phyloP scores from a whole-genome alignment of 768 basidiomycete species.

The Russula compacta region DNA sequence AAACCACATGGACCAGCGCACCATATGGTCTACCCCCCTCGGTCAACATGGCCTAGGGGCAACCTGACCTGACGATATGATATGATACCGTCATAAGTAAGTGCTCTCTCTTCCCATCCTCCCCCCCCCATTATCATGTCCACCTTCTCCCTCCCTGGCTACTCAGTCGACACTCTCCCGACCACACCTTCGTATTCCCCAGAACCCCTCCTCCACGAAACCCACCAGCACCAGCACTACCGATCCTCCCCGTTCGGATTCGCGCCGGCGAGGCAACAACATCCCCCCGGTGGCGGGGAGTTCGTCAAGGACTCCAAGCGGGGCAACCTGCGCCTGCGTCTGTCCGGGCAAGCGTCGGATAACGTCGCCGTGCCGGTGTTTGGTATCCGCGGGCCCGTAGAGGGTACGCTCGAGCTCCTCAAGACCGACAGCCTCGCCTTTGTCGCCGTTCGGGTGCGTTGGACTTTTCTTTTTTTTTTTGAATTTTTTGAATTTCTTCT shows the following conservation, averaged over 20 bases:
- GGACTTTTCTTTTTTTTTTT: too few relatives aligned
- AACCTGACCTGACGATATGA: too few relatives aligned
- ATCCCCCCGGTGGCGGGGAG: not conserved
- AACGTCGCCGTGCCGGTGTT: constrained; percentile 9
- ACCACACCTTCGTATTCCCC: constrained; percentile 7
- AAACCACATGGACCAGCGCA: not conserved
- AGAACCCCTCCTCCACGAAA: constrained; percentile 9
- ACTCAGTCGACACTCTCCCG: not conserved
- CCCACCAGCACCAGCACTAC: not conserved
- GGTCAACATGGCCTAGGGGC: too few relatives aligned
- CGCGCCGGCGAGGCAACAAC: too few relatives aligned
- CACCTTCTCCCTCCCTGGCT: constrained; percentile 13
- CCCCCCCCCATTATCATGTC: too few relatives aligned
- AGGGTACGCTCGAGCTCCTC: constrained; percentile 13
- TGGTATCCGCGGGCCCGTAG: constrained; percentile 7
- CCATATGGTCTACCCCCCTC: constrained; percentile 6
- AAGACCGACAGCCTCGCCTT: constrained; percentile 14
- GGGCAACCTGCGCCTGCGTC: constrained; percentile 13
- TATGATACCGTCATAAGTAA: too few relatives aligned
- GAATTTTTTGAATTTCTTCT: not conserved
- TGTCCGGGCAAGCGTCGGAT: constrained; percentile 1
- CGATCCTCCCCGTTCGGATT: too few relatives aligned
- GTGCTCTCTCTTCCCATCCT: too few relatives aligned
- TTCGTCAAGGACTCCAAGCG: constrained; percentile 18
- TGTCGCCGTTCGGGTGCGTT: constrained; percentile 17